These are phyloP conservation scores for Xylaria venustula DNA, from an alignment of 495 filamentous ascomycete species.

Conservation along the genomic window DNA sequence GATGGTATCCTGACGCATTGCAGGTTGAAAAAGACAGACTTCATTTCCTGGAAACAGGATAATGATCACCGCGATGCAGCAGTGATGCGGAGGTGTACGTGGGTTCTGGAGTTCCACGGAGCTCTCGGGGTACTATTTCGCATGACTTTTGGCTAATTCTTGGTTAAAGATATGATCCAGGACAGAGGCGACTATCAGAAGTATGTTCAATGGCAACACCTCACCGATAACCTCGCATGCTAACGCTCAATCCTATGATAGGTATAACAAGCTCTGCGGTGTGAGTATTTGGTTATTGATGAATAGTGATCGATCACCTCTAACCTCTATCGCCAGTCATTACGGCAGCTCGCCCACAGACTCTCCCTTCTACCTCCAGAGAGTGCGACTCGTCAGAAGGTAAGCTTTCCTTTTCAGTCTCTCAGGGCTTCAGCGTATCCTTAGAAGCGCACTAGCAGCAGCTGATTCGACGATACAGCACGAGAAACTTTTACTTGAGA, in stretches of 20 bases:
- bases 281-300: constrained; percentile 30
- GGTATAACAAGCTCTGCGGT: constrained; percentile 86
- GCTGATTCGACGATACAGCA: constrained; percentile 52
- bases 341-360: constrained; percentile 84
- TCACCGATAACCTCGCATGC: constrained; percentile 47
- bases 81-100: constrained; percentile 66
- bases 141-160: not conserved
- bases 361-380: constrained; percentile 75
- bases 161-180: constrained; percentile 63
- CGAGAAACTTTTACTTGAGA: constrained; percentile 80
- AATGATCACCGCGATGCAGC: constrained; percentile 76
- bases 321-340: constrained; percentile 45
- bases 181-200: constrained; percentile 78
- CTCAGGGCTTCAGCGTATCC: not conserved
- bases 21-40: constrained; percentile 84
- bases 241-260: constrained; percentile 28
- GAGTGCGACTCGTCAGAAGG: constrained; percentile 60
- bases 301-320: constrained; percentile 8
- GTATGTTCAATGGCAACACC: constrained; percentile 53
- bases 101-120: not conserved
- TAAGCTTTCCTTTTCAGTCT: not conserved
- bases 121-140: too few relatives aligned
- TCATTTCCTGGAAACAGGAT: constrained; percentile 90
- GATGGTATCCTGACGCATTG: constrained; percentile 42
- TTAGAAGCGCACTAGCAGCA: not conserved